Evolutionary conservation across 1,139 yeast species (phyloP), one percentile per base, ranked within the genome.

Genomic region (Nakaseomyces glabratus): DNA sequence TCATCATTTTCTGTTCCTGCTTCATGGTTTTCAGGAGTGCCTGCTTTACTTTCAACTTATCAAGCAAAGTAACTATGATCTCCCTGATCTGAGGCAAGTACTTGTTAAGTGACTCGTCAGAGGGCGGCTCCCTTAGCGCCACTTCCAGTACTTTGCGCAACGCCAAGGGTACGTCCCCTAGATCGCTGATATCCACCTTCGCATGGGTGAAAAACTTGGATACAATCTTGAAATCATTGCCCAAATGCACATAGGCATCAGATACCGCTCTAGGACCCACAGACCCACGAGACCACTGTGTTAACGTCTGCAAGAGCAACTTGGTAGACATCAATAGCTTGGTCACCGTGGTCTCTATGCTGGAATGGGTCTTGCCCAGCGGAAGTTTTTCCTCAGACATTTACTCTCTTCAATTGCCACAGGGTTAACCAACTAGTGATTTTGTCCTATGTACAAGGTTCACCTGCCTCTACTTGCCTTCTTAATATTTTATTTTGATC

Each of bases 141-240:
- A 80, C 78, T 52, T 93, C 98, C 35, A 93, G 61, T 3, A 90
- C 84, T 5, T 69, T 69, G 35, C 98, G 66, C 20, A 84, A 61
- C 11, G 74, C 69, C 39, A 68, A 72, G 0, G 94, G 94, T 2
- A 82, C 90, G 48, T 82, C 88, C 2, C 86, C 84, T 15, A 84
- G 58, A 47, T 80, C 90, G 6, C 71, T 54, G 31, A 76, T 77
- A 42, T 78, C 82, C 3, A 82, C 72, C 1, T 86, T 86, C 1
- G 81, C 76, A 30, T 66, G 66, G 10, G 72, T 61, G 52, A 82
- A 82, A 2, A 85, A 80, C 42, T 85, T 70, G 13, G 90, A 76
- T 0, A 94, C 86, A 2, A 84, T 74, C 47, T 93, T 77, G 63
- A 86, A 93, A 58, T 90, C 96, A 55, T 90, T 90, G 0, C 98